A percentile compares a stretch with the other conserved stretches of the same genome.
Conservation (phyloP, 2,329 filamentous ascomycete species). For the Monosporascus sp. region DNA sequence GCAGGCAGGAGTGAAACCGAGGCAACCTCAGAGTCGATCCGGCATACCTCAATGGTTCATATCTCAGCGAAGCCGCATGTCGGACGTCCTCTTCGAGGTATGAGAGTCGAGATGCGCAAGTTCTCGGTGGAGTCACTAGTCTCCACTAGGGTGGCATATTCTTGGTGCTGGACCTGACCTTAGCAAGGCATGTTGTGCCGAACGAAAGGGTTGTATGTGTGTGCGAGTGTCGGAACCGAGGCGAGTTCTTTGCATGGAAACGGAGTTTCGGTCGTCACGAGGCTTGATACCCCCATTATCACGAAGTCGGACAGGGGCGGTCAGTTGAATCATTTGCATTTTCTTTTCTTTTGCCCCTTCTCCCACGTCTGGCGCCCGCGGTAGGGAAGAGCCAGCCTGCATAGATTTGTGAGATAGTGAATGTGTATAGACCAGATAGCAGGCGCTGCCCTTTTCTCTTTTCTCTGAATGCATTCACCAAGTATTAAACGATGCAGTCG, state of each 20-base stretch:
- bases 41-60: background rate
- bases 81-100: background rate
- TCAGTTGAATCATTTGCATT: background rate
- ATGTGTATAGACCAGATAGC: background rate
- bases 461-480: too few relatives aligned
- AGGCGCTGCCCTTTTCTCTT: too few relatives aligned
- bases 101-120: background rate
- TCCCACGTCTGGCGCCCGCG: background rate
- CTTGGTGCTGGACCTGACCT: too few relatives aligned
- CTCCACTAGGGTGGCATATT: background rate
- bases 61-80: too few relatives aligned
- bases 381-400: background rate
- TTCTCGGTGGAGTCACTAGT: background rate
- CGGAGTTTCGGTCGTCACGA: background rate
- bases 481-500: too few relatives aligned
- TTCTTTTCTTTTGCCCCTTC: background rate
- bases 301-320: background rate
- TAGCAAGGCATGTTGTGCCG: too few relatives aligned
- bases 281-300: background rate
- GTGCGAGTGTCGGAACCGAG: background rate
- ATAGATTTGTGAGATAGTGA: background rate
- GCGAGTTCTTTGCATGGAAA: background rate
- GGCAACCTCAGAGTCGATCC: background rate
- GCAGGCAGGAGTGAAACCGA: background rate
- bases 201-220: background rate